Percentiles rank a stretch among this genome's conserved stretches.
These are phyloP conservation scores for Lathyrus tuberosus DNA, from an alignment of 306 rosid species.

Conservation along the genomic window DNA sequence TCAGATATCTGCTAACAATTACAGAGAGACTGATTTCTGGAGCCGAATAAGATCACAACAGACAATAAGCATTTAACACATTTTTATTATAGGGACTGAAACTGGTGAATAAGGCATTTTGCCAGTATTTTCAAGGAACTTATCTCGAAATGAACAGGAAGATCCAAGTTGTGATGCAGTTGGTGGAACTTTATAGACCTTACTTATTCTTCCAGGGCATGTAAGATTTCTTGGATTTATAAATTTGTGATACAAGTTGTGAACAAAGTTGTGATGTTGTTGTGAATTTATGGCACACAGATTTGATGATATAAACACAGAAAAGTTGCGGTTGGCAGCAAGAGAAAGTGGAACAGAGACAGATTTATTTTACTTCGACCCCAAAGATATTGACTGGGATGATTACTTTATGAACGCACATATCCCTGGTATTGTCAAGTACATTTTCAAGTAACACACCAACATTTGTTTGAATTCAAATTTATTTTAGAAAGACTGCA, in stretches of 20 bases:
- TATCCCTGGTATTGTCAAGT: conserved; percentile 67
- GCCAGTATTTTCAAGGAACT: conserved; percentile 59
- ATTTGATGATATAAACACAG: conserved; percentile 79
- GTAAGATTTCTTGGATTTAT: conserved; percentile 45
- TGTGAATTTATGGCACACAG: conserved; percentile 42
- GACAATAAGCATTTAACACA: not conserved
- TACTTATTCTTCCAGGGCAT: conserved; percentile 78
- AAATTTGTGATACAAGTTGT: not conserved
- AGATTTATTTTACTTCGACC: conserved; percentile 73
- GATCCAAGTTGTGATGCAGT: conserved; percentile 62
- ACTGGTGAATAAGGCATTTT: conserved; percentile 63
- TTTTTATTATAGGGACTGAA: conserved; percentile 60
- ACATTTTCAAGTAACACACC: conserved; percentile 64
- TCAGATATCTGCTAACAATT: too few species aligned
- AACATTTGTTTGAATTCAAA: conserved; percentile 7
- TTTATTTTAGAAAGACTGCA: not conserved
- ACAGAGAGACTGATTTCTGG: too few species aligned
- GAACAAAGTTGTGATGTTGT: too few species aligned
- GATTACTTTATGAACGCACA: conserved; percentile 69
- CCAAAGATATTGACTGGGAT: conserved; percentile 72
- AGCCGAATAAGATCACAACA: too few species aligned
- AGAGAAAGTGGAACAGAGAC: conserved; percentile 51
- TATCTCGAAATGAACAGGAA: conserved; percentile 55
- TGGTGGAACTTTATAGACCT: conserved; percentile 78
- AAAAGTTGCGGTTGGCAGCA: conserved; percentile 62